phyloP scores from a whole-genome alignment of 2,329 filamentous ascomycete genomes.

The Fusarium siculi region DNA sequence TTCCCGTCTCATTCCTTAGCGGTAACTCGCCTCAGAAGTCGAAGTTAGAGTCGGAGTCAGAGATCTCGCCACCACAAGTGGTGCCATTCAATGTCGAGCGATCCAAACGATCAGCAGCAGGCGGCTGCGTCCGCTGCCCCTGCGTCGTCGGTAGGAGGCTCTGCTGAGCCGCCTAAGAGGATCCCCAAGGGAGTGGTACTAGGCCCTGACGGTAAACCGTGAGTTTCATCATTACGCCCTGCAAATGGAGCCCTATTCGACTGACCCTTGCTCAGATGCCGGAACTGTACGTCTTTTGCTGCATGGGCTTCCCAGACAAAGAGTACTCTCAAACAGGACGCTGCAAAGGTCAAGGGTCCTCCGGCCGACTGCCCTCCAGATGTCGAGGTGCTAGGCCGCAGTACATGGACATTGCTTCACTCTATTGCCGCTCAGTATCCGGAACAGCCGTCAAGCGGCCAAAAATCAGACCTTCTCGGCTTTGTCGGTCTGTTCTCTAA shows the following conservation, averaged over 20 bases:
- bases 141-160: conserved; percentile 34
- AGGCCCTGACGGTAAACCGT: conserved; percentile 88
- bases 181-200: conserved; percentile 78
- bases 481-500: conserved; percentile 86
- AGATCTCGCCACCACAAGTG: conserved; percentile 27
- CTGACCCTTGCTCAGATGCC: conserved; percentile 45
- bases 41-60: neutral
- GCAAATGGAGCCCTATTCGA: conserved; percentile 15
- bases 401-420: conserved; percentile 94
- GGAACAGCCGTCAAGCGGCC: conserved; percentile 68
- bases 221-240: conserved; percentile 50
- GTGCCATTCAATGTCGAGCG: conserved; percentile 44
- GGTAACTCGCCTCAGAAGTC: neutral
- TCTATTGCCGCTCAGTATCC: conserved; percentile 91
- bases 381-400: conserved; percentile 85
- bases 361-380: conserved; percentile 86
- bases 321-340: conserved; percentile 49
- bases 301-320: conserved; percentile 66
- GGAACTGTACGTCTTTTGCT: conserved; percentile 48
- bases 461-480: conserved; percentile 79
- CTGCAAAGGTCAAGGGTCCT: conserved; percentile 51
- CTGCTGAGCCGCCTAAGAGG: conserved; percentile 58
- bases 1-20: conserved; percentile 11
- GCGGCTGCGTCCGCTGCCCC: conserved; percentile 35
- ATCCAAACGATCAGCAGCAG: conserved; percentile 38